Evolutionary conservation across 78 protist genomes (phyloP).

Genomic region (Anaeramoeba flamelloides): DNA sequence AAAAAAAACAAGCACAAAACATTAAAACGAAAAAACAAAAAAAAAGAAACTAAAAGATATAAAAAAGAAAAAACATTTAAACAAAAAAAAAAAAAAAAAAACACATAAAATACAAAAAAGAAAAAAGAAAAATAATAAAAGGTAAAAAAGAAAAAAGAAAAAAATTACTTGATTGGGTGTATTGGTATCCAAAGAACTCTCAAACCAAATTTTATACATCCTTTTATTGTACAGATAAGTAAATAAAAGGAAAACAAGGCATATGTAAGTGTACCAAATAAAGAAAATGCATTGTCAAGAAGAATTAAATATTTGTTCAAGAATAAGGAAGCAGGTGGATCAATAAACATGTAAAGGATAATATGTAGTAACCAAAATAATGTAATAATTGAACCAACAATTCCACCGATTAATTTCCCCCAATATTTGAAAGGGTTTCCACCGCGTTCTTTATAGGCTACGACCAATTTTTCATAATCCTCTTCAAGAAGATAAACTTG

Average conservation of each 20-base stretch:
- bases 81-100: too few relatives aligned
- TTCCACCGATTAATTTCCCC: slow-evolving; percentile 27
- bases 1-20: too few relatives aligned
- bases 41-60: too few relatives aligned
- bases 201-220: slow-evolving; percentile 60
- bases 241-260: slow-evolving; percentile 60
- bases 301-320: slow-evolving; percentile 37
- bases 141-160: too few relatives aligned
- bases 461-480: slow-evolving; percentile 21
- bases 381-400: slow-evolving; percentile 27
- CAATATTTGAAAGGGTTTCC: slow-evolving; percentile 23
- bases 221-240: slow-evolving; percentile 43
- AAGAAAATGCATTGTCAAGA: slow-evolving; percentile 47
- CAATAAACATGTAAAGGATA: slow-evolving; percentile 30
- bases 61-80: too few relatives aligned
- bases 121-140: too few relatives aligned
- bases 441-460: slow-evolving; percentile 35
- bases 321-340: slow-evolving; percentile 28
- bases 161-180: slow-evolving; percentile 59
- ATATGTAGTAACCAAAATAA: slow-evolving; percentile 57
- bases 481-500: slow-evolving; percentile 43
- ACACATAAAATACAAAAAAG: too few relatives aligned
- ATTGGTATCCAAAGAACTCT: slow-evolving; percentile 53
- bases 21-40: too few relatives aligned
- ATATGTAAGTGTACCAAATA: slow-evolving; percentile 53